phyloP scores from a whole-genome alignment of 2,329 filamentous ascomycete genomes.

The Penicillium sp. region DNA sequence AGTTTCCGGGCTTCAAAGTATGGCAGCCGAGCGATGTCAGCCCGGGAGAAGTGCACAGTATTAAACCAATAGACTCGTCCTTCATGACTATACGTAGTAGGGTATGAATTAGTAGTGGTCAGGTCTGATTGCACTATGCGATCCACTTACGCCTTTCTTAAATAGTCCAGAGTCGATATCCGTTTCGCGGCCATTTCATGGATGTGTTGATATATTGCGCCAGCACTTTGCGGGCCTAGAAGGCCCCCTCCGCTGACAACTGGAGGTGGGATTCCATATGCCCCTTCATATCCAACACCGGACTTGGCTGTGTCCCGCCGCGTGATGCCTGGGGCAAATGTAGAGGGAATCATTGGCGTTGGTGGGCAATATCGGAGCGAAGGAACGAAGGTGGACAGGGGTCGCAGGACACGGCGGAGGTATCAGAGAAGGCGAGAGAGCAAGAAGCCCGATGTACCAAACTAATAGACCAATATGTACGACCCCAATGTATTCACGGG shows the following conservation, averaged over 20 bases:
- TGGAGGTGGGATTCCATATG: conserved; percentile 30
- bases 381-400: background rate
- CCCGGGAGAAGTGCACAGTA: conserved; percentile 84
- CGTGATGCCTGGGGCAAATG: conserved; percentile 35
- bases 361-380: background rate
- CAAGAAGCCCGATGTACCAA: background rate
- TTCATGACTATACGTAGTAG: conserved; percentile 66
- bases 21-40: conserved; percentile 76
- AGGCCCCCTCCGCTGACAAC: conserved; percentile 33
- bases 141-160: conserved; percentile 77
- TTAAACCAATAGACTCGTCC: conserved; percentile 98
- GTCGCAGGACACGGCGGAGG: background rate
- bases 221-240: conserved; percentile 51
- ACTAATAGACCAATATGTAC: background rate
- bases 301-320: conserved; percentile 40
- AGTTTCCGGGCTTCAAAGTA: conserved; percentile 84
- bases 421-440: background rate
- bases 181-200: conserved; percentile 87
- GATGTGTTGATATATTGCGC: conserved; percentile 64
- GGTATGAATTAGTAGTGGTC: conserved; percentile 14
- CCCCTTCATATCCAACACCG: conserved; percentile 28
- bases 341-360: conserved; percentile 34
- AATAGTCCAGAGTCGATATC: conserved; percentile 89
- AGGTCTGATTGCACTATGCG: background rate
- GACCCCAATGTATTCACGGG: background rate